Conservation (phyloP, 2,329 filamentous ascomycete genomes). For the Fusarium camptoceras region DNA sequence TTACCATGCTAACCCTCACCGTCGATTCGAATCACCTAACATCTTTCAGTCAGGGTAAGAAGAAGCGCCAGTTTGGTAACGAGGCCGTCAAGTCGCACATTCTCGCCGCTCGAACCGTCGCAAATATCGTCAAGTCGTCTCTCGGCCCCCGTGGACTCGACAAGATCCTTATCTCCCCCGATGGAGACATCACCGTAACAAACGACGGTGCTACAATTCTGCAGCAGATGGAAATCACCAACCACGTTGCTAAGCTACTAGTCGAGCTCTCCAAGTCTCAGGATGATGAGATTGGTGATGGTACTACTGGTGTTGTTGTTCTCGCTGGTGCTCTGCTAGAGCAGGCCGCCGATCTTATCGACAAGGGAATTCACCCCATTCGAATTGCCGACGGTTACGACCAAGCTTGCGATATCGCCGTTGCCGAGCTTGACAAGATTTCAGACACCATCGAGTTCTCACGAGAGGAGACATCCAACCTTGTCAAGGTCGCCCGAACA, state of each 20-base stretch:
- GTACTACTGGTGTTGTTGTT: constrained; percentile 97
- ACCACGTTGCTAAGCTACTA: constrained; percentile 96
- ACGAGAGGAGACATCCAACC: constrained; percentile 81
- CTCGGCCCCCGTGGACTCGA: constrained; percentile 95
- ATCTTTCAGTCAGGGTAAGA: constrained; percentile 84
- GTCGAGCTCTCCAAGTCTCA: constrained; percentile 98
- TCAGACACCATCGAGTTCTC: constrained; percentile 91
- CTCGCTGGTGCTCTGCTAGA: constrained; percentile 94
- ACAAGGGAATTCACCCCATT: constrained; percentile 99
- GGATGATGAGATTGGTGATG: constrained; percentile 98
- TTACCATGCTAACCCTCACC: constrained; percentile 5
- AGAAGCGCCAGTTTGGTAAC: constrained; percentile 95
- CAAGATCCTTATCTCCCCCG: constrained; percentile 98
- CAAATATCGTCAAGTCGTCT: constrained; percentile 97
- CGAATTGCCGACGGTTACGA: constrained; percentile 98
- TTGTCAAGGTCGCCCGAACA: constrained; percentile 94
- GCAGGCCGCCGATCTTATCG: constrained; percentile 96
- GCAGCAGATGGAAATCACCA: constrained; percentile 98
- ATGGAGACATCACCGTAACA: constrained; percentile 98
- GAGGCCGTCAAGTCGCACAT: constrained; percentile 99
- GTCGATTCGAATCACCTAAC: constrained; percentile 35
- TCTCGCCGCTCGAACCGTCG: constrained; percentile 92
- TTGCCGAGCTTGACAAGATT: constrained; percentile 91
- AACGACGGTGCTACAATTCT: constrained; percentile 99
- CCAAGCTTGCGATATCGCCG: constrained; percentile 95